These are phyloP conservation scores for Linnemannia elongata DNA, from an alignment of 192 early-diverging fungal species.

Conservation along the genomic window DNA sequence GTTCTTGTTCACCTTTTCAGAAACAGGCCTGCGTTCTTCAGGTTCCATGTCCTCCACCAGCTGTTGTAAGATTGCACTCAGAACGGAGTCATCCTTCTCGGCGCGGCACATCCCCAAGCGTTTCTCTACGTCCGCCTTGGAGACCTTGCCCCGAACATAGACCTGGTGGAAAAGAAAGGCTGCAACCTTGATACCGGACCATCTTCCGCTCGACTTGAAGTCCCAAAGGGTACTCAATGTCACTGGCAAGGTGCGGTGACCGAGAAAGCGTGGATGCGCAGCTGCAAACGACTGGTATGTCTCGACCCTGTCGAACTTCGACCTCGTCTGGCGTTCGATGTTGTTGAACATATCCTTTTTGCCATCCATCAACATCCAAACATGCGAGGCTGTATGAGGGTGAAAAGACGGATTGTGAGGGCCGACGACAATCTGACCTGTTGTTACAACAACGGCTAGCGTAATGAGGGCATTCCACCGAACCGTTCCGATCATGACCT, in stretches of 20 bases:
- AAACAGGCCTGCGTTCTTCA: not conserved
- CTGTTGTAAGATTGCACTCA: not conserved
- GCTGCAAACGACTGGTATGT: constrained; percentile 4
- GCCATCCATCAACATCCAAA: constrained; percentile 23
- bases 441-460: constrained; percentile 22
- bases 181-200: constrained; percentile 12
- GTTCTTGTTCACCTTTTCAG: too few species aligned
- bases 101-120: not conserved
- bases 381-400: constrained; percentile 15
- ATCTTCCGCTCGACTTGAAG: constrained; percentile 18
- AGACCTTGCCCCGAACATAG: not conserved
- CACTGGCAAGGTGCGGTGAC: constrained; percentile 1
- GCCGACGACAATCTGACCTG: constrained; percentile 15
- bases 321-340: constrained; percentile 14
- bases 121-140: constrained; percentile 7
- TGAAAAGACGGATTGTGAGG: constrained; percentile 20
- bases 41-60: not conserved
- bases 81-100: not conserved
- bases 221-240: constrained; percentile 8
- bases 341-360: constrained; percentile 28
- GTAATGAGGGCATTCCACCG: constrained; percentile 26
- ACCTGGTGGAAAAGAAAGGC: constrained; percentile 10
- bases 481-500: constrained; percentile 22
- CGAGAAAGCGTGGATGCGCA: constrained; percentile 19
- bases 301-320: not conserved